These are phyloP conservation scores for Athelia psychrophila DNA, from an alignment of 1,284 basidiomycete genomes.

Conservation along the genomic window DNA sequence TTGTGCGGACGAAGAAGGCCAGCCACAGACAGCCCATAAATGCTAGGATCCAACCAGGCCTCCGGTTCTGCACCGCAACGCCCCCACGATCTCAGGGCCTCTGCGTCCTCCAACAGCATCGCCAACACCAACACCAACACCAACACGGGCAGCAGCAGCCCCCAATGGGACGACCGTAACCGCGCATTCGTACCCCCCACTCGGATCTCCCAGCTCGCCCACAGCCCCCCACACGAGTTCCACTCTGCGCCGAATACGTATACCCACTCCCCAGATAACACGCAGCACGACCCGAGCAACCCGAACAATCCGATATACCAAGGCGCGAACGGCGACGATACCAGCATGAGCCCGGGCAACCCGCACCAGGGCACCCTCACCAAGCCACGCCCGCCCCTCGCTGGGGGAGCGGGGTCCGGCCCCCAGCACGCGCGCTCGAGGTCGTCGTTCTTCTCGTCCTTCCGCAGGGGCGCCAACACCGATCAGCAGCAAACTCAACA, in stretches of 20 bases:
- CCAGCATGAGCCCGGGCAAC: slow-evolving; percentile 8
- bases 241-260: slow-evolving; percentile 13
- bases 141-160: slow-evolving; percentile 20
- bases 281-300: slow-evolving; percentile 9
- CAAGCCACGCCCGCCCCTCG: neutral
- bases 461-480: slow-evolving; percentile 23
- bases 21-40: no score
- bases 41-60: no score
- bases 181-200: slow-evolving; percentile 47
- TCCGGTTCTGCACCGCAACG: no score
- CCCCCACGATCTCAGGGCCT: no score
- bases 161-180: slow-evolving; percentile 48
- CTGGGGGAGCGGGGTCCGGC: neutral
- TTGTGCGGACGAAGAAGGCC: no score
- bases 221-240: slow-evolving; percentile 24
- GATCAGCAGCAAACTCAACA: slow-evolving; percentile 13
- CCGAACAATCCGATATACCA: neutral
- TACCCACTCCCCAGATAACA: slow-evolving; percentile 31
- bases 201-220: slow-evolving; percentile 42
- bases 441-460: slow-evolving; percentile 41
- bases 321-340: neutral
- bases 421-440: slow-evolving; percentile 21
- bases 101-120: neutral
- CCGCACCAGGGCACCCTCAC: slow-evolving; percentile 20
- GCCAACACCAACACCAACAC: neutral